Conservation (phyloP, 2,329 filamentous ascomycete species). For the Xylariaceae sp. region DNA sequence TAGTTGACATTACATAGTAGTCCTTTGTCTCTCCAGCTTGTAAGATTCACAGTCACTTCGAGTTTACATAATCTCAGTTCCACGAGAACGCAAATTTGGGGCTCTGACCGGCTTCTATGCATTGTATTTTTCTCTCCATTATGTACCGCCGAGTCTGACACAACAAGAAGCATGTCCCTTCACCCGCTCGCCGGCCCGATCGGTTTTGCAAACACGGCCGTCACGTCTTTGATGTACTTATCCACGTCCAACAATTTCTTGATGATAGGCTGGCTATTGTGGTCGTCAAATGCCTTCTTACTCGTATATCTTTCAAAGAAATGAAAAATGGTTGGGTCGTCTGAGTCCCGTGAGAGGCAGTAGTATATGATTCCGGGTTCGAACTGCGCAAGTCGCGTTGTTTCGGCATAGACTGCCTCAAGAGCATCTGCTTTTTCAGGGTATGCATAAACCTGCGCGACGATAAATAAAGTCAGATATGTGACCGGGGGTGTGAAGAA, state of each 20-base stretch:
- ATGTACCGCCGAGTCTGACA: too few relatives aligned
- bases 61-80: too few relatives aligned
- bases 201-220: slow-evolving; percentile 27
- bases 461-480: neutral
- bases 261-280: slow-evolving; percentile 40
- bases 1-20: too few relatives aligned
- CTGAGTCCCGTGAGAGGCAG: slow-evolving; percentile 38
- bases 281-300: slow-evolving; percentile 39
- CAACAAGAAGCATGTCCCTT: too few relatives aligned
- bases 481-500: neutral
- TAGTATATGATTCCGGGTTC: slow-evolving; percentile 43
- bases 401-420: slow-evolving; percentile 42
- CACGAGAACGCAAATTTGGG: too few relatives aligned
- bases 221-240: slow-evolving; percentile 29
- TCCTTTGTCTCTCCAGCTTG: too few relatives aligned
- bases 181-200: slow-evolving; percentile 13
- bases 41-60: too few relatives aligned
- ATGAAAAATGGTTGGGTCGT: slow-evolving; percentile 42
- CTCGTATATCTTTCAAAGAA: slow-evolving; percentile 44
- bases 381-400: slow-evolving; percentile 34
- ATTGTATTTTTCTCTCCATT: too few relatives aligned
- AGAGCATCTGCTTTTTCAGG: slow-evolving; percentile 43
- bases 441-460: slow-evolving; percentile 37
- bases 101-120: too few relatives aligned
- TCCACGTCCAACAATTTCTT: slow-evolving; percentile 37